Conservation (phyloP, 768 basidiomycete genomes). For the Rhodocollybia butyracea region DNA sequence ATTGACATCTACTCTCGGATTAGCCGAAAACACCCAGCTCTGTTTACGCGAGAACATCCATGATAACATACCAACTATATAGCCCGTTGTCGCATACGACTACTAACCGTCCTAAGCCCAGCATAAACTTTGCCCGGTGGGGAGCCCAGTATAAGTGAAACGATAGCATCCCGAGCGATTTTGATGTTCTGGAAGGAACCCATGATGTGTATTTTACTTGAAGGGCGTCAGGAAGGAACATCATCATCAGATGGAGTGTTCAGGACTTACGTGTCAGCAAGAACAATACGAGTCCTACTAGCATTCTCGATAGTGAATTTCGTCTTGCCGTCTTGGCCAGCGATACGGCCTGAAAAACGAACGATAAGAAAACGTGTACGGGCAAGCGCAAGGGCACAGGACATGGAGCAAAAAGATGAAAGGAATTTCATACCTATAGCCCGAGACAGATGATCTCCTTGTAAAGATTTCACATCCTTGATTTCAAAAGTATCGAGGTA, state of each 20-base stretch:
- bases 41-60: no score
- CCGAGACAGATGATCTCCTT: conserved; percentile 96
- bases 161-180: conserved; percentile 93
- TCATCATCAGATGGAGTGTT: not conserved
- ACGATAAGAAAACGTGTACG: not conserved
- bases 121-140: conserved; percentile 95
- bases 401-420: not conserved
- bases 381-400: no score
- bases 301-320: conserved; percentile 99
- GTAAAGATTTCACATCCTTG: conserved; percentile 97
- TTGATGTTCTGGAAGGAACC: conserved; percentile 99
- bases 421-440: conserved; percentile 69
- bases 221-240: conserved; percentile 10
- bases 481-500: conserved; percentile 99
- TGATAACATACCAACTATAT: no score
- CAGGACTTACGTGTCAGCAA: conserved; percentile 87
- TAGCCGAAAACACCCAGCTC: no score
- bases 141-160: conserved; percentile 91
- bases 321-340: conserved; percentile 97
- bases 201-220: conserved; percentile 95
- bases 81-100: conserved; percentile 90
- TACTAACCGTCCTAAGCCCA: conserved; percentile 85
- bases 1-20: no score
- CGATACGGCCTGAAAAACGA: conserved; percentile 75
- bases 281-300: conserved; percentile 93